A percentile compares a stretch with the other conserved stretches of the same genome.
These are phyloP conservation scores for Claviceps africana DNA, from an alignment of 2,329 filamentous ascomycete species.

Conservation along the genomic window DNA sequence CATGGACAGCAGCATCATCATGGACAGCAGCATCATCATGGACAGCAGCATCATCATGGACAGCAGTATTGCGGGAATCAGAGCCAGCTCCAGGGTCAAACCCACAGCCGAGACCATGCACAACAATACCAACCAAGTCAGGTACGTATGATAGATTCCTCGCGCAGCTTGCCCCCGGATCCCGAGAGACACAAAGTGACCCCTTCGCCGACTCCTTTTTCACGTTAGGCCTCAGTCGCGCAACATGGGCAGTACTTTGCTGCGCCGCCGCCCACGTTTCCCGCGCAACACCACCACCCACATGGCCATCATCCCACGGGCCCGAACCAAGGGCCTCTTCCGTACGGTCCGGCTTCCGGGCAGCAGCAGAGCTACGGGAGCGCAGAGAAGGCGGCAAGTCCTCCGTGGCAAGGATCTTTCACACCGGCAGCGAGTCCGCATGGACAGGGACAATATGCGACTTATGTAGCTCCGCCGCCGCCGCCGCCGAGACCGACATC, in stretches of 20 bases:
- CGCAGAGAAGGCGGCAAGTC: neutral
- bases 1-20: neutral
- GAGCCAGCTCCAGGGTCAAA: neutral
- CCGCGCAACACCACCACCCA: neutral
- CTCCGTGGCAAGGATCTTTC: neutral
- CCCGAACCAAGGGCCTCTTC: neutral
- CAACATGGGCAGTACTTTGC: neutral
- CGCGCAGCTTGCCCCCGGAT: neutral
- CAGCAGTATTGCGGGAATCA: neutral
- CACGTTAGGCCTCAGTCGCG: neutral
- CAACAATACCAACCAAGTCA: neutral
- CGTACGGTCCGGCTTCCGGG: neutral
- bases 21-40: conserved; percentile 1
- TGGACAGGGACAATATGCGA: neutral
- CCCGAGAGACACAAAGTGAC: neutral
- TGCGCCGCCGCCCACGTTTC: neutral
- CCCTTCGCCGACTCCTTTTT: neutral
- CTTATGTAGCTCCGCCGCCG: neutral
- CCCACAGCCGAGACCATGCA: neutral
- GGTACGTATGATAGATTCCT: neutral
- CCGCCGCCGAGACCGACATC: neutral
- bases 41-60: neutral
- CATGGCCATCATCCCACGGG: neutral
- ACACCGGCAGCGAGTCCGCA: neutral
- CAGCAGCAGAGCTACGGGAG: neutral